Percentiles rank a stretch among this genome's conserved stretches.
Evolutionary conservation across 1,284 basidiomycete genomes (phyloP).

Genomic region (Mycosarcoma maydis): DNA sequence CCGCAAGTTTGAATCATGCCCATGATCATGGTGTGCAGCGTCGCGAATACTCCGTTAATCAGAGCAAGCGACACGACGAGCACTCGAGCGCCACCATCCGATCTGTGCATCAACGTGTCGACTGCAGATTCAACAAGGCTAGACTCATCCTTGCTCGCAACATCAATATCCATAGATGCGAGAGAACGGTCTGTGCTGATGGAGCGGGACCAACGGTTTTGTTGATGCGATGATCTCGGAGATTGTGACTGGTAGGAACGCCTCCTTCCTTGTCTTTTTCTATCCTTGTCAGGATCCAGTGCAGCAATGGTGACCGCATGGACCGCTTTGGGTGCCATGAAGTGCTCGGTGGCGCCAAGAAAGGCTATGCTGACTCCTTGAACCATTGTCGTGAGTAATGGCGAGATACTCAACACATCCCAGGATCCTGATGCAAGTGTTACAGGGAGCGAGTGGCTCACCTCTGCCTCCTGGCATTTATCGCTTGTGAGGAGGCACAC

Average conservation of each 20-base stretch:
- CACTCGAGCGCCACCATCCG: slow-evolving; percentile 4
- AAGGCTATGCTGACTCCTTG: slow-evolving; percentile 14
- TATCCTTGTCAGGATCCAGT: slow-evolving; percentile 2
- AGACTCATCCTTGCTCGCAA: neutral
- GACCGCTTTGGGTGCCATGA: slow-evolving; percentile 22
- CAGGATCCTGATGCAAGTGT: slow-evolving; percentile 15
- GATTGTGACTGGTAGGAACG: slow-evolving; percentile 6
- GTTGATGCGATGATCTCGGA: slow-evolving; percentile 15
- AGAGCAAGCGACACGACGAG: slow-evolving; percentile 21
- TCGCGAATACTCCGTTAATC: slow-evolving; percentile 23
- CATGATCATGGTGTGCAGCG: slow-evolving; percentile 10
- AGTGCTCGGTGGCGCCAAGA: slow-evolving; percentile 22
- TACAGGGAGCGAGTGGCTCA: neutral
- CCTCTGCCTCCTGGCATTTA: neutral
- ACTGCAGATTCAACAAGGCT: neutral
- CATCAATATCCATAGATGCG: neutral
- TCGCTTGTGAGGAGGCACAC: slow-evolving; percentile 6
- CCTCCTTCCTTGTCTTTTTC: slow-evolving; percentile 3
- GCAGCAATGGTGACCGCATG: slow-evolving; percentile 6
- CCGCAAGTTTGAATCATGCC: neutral
- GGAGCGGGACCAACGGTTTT: slow-evolving; percentile 18
- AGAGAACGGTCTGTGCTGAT: slow-evolving; percentile 2
- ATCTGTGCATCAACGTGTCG: slow-evolving; percentile 9
- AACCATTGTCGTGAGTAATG: slow-evolving; percentile 11
- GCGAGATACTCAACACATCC: slow-evolving; percentile 23